A percentile compares a stretch with the other conserved stretches of the same genome.
Evolutionary conservation across 306 rosid genomes (phyloP).

Genomic region (Vigna radiata): DNA sequence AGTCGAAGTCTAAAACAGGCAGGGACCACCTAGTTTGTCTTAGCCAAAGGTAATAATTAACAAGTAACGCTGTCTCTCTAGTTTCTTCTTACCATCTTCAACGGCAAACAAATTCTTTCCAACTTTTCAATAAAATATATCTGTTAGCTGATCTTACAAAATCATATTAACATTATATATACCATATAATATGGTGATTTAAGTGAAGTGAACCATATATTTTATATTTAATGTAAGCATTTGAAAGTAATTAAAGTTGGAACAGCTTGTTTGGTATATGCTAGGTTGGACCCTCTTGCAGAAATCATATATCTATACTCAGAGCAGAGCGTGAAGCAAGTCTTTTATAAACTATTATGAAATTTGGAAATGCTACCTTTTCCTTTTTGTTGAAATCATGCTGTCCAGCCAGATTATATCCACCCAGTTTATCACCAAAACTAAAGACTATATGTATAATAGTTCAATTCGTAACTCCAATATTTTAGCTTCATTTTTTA

Average conservation of each 20-base stretch:
- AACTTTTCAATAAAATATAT: too few relatives aligned
- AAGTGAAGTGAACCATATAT: background rate
- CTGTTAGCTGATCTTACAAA: too few relatives aligned
- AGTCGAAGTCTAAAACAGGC: background rate
- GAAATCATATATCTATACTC: slow-evolving; percentile 4
- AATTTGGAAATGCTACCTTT: slow-evolving; percentile 7
- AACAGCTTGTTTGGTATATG: slow-evolving; percentile 6
- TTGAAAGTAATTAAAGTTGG: slow-evolving; percentile 10
- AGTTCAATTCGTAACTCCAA: slow-evolving; percentile 4
- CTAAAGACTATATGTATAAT: background rate
- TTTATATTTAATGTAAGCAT: too few relatives aligned
- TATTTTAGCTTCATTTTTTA: background rate
- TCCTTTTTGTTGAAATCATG: slow-evolving; percentile 5
- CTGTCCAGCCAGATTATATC: slow-evolving; percentile 30
- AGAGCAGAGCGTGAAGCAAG: slow-evolving; percentile 13
- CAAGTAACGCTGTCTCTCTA: background rate
- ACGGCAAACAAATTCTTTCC: too few relatives aligned
- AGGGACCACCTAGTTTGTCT: slow-evolving; percentile 38
- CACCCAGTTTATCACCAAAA: background rate
- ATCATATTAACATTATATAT: background rate
- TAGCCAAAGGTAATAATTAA: background rate
- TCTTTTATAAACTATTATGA: slow-evolving; percentile 11
- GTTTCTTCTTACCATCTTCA: background rate
- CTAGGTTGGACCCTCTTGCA: slow-evolving; percentile 30
- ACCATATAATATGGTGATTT: too few relatives aligned